Base-by-base conservation (phyloP, 305 asterid genomes). In the Euphrasia arctica region DNA sequence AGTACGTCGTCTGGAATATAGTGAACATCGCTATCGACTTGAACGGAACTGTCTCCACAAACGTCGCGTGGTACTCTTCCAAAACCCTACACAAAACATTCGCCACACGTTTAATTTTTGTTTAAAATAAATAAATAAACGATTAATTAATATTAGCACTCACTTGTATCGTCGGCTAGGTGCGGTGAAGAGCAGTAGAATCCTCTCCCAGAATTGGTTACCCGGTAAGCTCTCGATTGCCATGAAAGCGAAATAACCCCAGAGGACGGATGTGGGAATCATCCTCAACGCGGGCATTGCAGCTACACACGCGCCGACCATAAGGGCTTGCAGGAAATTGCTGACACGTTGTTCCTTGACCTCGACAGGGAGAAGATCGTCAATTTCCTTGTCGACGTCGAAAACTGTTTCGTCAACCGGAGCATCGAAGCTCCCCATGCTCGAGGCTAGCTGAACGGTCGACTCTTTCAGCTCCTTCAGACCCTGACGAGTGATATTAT, bases 221-320 rank as follows among this genome's bases (percentile, higher is more conserved):
- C 96, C 98, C 0, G 98, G 95, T 56, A 88, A 75, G 68, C 98
- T 91, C 58, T 91, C 98, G 31, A 91, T 88, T 66, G 98, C 98
- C 98, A 91, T 91, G 74, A 82, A 91, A 31, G 36, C 36, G 5
- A 32, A 32, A 32, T 32, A 32, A 32, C 36, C 36, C 36, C 36
- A 32, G 5, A 32, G 91, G 6, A 91, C 94, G 1, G 98, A 91
- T 57, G 96, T 91, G 9, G 98, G 98, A 27, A 91, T 91, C 96
- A 81, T 91, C 75, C 93, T 80, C 72, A 91, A 77, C 0, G 83
- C 83, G 0, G 98, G 98, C 96, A 91, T 78, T 8, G 98, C 94
- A 62, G 87, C 96, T 47, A 91, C 91, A 52, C 96, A 88, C 25
- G 85, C 94, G 62, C 88, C 96, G 11, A 91, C 98, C 95, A 88